Evolutionary conservation across 2,329 filamentous ascomycete genomes (phyloP).

Genomic region (Cylindrodendrum hubeiense): DNA sequence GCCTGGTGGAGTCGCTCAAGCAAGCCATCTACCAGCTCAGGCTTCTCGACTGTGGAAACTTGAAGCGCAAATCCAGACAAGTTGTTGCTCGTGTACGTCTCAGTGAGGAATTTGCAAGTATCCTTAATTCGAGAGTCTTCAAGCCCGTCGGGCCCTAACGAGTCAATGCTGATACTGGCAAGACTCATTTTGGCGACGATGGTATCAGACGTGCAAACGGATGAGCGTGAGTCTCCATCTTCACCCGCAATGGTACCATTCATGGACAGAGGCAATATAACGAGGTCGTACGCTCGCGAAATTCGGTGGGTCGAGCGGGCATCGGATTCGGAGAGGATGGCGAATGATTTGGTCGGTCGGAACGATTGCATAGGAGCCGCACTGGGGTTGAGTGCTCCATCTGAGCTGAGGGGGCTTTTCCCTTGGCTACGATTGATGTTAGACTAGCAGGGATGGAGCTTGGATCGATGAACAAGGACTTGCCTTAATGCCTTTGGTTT

Average conservation of each 20-base stretch:
- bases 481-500: background rate
- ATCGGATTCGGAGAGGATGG: conserved; percentile 11
- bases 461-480: background rate
- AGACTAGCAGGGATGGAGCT: background rate
- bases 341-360: conserved; percentile 17
- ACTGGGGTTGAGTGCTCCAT: background rate
- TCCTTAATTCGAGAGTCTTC: conserved; percentile 11
- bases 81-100: conserved; percentile 11
- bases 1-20: conserved; percentile 11
- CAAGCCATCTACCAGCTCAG: conserved; percentile 17
- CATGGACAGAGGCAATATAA: conserved; percentile 25
- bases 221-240: conserved; percentile 15
- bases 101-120: conserved; percentile 16
- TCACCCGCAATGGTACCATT: conserved; percentile 5
- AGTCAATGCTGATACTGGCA: conserved; percentile 16
- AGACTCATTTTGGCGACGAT: conserved; percentile 26
- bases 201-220: conserved; percentile 2
- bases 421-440: background rate
- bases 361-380: conserved; percentile 15
- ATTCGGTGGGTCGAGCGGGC: background rate
- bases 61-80: conserved; percentile 19
- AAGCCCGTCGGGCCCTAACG: conserved; percentile 22
- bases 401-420: background rate
- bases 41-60: background rate
- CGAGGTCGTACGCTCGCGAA: conserved; percentile 14